Evolutionary conservation across 169 alveolate species (phyloP), one percentile per base, ranked within the genome.

Genomic region (Plasmodium vivax): DNA sequence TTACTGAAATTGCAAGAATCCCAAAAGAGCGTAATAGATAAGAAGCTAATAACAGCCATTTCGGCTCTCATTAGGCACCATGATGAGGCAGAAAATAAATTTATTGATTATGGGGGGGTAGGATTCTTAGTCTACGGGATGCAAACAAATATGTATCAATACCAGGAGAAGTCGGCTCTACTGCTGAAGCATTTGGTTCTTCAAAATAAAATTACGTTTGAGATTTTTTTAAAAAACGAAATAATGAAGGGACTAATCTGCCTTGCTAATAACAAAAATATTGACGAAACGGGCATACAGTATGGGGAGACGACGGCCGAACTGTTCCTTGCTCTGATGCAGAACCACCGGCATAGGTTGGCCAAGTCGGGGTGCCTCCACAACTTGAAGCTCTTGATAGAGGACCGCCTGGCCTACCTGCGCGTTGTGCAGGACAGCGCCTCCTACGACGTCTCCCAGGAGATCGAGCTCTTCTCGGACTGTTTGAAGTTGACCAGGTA

Each of bases 231-330:
- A 58, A 90, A 90, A 90, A 90, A 90, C 36, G 84, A 90, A 80
- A 82, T 90, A 71, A 90, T 90, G 87, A 90, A 71, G 36, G 94
- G 94, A 81, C 73, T 90, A 0, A 71, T 90, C 56, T 58, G 84
- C 41, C 75, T 90, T 62, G 83, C 90, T 10, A 90, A 90, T 6
- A 90, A 90, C 58, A 90, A 79, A 36, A 90, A 90, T 74, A 90
- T 90, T 2, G 94, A 90, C 74, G 94, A 90, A 68, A 90, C 94
- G 0, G 94, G 94, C 12, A 81, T 90, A 90, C 94, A 90, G 32
- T 90, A 80, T 81, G 94, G 94, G 30, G 94, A 90, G 73, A 90
- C 94, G n/a, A 90, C 94, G 47, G 94, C 94, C 19, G 94, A 90
- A 68, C 83, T 90, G 16, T 80, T 90, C 45, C 45, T 90, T 23